These are phyloP conservation scores for Pyricularia grisea DNA, from an alignment of 2,329 filamentous ascomycete genomes.

Conservation along the genomic window DNA sequence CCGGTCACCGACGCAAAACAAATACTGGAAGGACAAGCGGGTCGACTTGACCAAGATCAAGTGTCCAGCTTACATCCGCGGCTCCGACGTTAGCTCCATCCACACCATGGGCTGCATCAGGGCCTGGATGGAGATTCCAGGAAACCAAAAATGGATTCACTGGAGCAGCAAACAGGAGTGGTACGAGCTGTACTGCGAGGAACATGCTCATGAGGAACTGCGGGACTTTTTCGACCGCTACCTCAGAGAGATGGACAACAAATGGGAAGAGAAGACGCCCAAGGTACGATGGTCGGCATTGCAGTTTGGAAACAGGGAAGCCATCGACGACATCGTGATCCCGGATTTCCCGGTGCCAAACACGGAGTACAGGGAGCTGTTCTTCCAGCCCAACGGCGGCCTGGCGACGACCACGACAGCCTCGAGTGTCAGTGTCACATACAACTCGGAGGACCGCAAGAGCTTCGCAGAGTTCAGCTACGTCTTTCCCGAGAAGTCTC, in stretches of 20 bases:
- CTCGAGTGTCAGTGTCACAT: constrained; percentile 12
- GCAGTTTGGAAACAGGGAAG: constrained; percentile 22
- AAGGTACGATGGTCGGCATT: constrained; percentile 30
- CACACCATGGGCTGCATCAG: constrained; percentile 26
- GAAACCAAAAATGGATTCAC: constrained; percentile 29
- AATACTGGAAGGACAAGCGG: constrained; percentile 27
- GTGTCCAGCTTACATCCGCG: constrained; percentile 23
- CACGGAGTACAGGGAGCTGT: constrained; percentile 23
- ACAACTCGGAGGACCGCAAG: constrained; percentile 21
- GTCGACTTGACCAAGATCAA: constrained; percentile 24
- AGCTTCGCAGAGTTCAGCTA: constrained; percentile 23
- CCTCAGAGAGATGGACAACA: constrained; percentile 30
- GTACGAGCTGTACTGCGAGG: constrained; percentile 29
- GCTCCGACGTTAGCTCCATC: constrained; percentile 20
- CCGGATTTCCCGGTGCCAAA: constrained; percentile 23
- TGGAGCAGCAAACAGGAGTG: constrained; percentile 30
- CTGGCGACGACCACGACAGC: constrained; percentile 6
- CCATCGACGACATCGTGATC: constrained; percentile 21
- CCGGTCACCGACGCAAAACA: constrained; percentile 20
- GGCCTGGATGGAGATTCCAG: constrained; percentile 23
- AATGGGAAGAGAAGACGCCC: constrained; percentile 33
- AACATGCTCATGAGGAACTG: constrained; percentile 24
- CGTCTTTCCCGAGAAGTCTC: constrained; percentile 26
- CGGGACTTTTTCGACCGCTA: constrained; percentile 33
- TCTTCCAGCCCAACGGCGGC: constrained; percentile 11